A percentile compares a stretch with the other conserved stretches of the same genome.
phyloP scores from a whole-genome alignment of 257 asterid species.

The Solanum rostratum region DNA sequence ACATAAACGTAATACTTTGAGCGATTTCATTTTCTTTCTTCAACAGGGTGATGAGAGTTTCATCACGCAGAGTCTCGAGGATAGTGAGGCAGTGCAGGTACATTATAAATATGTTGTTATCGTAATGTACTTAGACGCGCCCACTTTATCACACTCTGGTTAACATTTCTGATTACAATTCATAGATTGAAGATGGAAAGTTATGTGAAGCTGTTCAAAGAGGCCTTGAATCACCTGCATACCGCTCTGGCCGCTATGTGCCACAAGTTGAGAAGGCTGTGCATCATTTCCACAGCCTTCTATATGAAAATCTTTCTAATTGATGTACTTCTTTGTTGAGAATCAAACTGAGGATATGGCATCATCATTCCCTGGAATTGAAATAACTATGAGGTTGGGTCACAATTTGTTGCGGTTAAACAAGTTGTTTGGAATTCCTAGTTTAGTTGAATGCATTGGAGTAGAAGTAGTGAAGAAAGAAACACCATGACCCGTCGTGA shows the following conservation, averaged over 20 bases:
- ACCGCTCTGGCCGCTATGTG: conserved; percentile 49
- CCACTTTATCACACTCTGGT: neutral
- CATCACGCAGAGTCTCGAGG: conserved; percentile 42
- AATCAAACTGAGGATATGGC: no score
- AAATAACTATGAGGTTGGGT: no score
- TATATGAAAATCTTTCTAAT: conserved; percentile 27
- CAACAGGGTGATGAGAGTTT: conserved; percentile 39
- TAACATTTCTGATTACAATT: neutral
- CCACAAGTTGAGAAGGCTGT: conserved; percentile 71
- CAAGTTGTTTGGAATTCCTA: no score
- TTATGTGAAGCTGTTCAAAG: conserved; percentile 51
- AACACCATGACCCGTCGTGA: no score
- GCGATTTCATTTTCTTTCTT: neutral
- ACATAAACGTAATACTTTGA: neutral
- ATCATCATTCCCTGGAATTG: no score
- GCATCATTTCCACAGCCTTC: conserved; percentile 71
- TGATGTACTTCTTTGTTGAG: neutral
- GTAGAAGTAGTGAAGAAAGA: no score
- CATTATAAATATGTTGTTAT: no score
- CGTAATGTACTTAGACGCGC: neutral
- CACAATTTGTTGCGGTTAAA: no score
- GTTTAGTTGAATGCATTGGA: no score
- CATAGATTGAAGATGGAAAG: conserved; percentile 54
- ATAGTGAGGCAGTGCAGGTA: conserved; percentile 79
- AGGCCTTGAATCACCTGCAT: conserved; percentile 77